Base-by-base conservation (phyloP, 176 grass and related monocot genomes). In the Eragrostis curvula region DNA sequence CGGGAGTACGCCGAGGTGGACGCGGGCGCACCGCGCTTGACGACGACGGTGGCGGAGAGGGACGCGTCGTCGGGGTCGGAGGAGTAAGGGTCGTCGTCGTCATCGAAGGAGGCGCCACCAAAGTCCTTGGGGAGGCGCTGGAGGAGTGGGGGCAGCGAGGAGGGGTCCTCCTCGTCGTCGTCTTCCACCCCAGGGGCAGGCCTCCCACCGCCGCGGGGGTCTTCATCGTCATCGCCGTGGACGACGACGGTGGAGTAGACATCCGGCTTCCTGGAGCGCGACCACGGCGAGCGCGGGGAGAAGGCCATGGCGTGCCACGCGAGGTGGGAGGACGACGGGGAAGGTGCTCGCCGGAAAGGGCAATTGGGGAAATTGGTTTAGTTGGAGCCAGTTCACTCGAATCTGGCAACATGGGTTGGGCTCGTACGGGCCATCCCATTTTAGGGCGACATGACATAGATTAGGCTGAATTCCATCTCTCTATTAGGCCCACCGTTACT, bases 61-160 rank as follows among this genome's bases (percentile, higher is more conserved):
- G 81, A 82, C 42, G 86, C 74, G 1, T 87, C 88, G 25, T 91
- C 91, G 1, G 59, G 75, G 40, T 91, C 90, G 5, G 80, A 87
- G 30, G 83, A 93, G 72, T 86, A 87, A 29, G 90, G 82, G 59
- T 85, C 87, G 17, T 97, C 95, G 30, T 93, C 88, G 5, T 98
- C 93, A 73, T 99, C 96, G 85, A 93, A 93, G 67, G 90, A 91
- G 42, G 87, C 87, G 24, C 90, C 90, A 63, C 96, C 96, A 76
- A 99, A 99, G 89, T 99, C 96, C 91, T 99, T 99, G 76, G 96
- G 96, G 29, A 99, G 81, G 75, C 96, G 96, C 87, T 99, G 93
- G 82, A 99, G 90, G 82, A 99, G 96, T 56, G 96, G 96, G 79
- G 96, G 96, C 81, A 99, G 96, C 23, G 90, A 95, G 14, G 93